These are phyloP conservation scores for Coemansia guatemalensis DNA, from an alignment of 192 early-diverging fungal species.

Conservation along the genomic window DNA sequence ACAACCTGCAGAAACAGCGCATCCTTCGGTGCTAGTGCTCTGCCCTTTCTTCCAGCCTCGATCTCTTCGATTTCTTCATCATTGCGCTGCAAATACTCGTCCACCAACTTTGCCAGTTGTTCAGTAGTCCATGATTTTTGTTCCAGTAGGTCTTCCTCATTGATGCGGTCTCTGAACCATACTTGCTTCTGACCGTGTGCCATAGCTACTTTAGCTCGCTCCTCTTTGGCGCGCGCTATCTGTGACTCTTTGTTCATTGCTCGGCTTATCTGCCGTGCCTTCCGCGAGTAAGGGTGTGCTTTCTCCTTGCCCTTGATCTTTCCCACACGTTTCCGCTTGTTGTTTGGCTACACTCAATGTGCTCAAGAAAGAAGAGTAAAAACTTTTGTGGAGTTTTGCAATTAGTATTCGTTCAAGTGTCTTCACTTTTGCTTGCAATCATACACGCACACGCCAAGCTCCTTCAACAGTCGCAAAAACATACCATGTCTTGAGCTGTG, in stretches of 20 bases:
- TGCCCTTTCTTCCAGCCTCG: constrained; percentile 34
- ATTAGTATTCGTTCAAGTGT: neutral
- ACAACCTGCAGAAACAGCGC: constrained; percentile 33
- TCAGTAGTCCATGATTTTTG: constrained; percentile 40
- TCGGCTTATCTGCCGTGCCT: constrained; percentile 65
- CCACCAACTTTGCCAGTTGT: constrained; percentile 21
- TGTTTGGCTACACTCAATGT: constrained; percentile 53
- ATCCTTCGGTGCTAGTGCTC: constrained; percentile 41
- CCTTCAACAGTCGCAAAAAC: neutral
- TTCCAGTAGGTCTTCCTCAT: constrained; percentile 50
- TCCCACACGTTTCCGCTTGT: constrained; percentile 54
- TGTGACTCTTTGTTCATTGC: constrained; percentile 58
- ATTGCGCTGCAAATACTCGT: constrained; percentile 59
- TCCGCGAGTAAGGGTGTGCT: constrained; percentile 76
- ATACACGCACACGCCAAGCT: neutral
- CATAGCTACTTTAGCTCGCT: constrained; percentile 37
- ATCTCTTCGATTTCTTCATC: constrained; percentile 60
- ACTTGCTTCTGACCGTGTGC: constrained; percentile 58
- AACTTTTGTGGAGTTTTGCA: neutral
- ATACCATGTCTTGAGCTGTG: neutral
- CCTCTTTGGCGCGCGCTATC: constrained; percentile 49
- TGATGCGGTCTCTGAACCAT: constrained; percentile 66
- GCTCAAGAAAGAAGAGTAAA: neutral
- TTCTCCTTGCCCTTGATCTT: constrained; percentile 62
- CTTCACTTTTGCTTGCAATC: neutral